Base-by-base conservation (phyloP, 2,329 filamentous ascomycete genomes). In the Zymoseptoria pseudotritici region DNA sequence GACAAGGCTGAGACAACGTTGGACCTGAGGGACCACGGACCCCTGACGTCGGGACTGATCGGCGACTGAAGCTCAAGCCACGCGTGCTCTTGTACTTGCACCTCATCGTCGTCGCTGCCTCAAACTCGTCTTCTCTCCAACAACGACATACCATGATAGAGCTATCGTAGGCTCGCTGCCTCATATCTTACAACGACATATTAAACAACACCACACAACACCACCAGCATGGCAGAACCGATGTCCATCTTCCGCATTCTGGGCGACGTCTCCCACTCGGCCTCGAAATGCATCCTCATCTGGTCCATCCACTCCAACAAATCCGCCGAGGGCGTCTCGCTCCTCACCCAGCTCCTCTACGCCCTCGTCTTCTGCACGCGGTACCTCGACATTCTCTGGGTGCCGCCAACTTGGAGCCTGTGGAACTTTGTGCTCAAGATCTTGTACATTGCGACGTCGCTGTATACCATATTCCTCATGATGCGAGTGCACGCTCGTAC, bases 261-360 rank as follows among this genome's bases (percentile, higher is more conserved):
- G 69, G 93, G 85, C 72, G 93, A 97, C 74, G 76, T 93, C 69
- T 90, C 89, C 70, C 93, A 97, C 73, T 84, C 90, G 53, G 80
- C 86, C 54, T 94, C 91, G 59, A 97, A 96, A 82, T 85, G 87
- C 74, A 94, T 97, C 72, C 82, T 97, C 68, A 91, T 97, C 77
- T 89, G 87, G 78, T 86, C 91, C 58, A 96, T 97, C 70, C 91
- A 96, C 76, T 84, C 84, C 66, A 96, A 97, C 72, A 84, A 84
- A 71, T 94, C 89, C 73, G 89, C 91, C 54, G 91, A 96, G 80
- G 88, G 92, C 61, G 89, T 97, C 62, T 96, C 91, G 22, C 86
- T 96, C 71, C 90, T 97, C 70, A 96, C 89, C 1, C 93, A 97
- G 76, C 82, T 86, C 58, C 85, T 97, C 65, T 97, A 97, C 77